Percentiles rank a stretch among this genome's conserved stretches.
Conservation (phyloP, 169 alveolate species). For the Cryptosporidium viatorum region DNA sequence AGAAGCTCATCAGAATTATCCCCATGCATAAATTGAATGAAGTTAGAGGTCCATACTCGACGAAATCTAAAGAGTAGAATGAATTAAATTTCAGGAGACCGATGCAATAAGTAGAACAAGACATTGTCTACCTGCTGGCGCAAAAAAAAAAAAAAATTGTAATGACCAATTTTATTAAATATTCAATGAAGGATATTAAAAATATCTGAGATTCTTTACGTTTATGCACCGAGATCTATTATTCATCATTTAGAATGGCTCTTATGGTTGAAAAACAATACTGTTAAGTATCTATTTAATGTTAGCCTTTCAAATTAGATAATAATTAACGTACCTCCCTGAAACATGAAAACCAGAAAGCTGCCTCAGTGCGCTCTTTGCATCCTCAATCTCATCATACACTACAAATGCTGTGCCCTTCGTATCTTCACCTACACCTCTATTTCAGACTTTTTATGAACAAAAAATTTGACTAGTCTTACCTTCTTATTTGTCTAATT, state of each 20-base stretch:
- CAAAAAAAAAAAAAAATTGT: not conserved
- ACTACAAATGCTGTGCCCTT: slow-evolving; percentile 97
- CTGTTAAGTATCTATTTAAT: slow-evolving; percentile 38
- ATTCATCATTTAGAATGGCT: not conserved
- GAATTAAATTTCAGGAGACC: not conserved
- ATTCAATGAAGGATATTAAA: too few relatives aligned
- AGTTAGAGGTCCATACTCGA: not conserved
- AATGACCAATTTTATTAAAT: too few relatives aligned
- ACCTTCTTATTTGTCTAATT: slow-evolving; percentile 97
- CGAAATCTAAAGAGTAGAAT: too few relatives aligned
- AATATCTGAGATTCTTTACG: too few relatives aligned
- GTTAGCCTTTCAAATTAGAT: not conserved
- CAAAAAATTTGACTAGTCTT: not conserved
- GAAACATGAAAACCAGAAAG: slow-evolving; percentile 98
- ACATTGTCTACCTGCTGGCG: slow-evolving; percentile 3
- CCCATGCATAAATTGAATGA: not conserved
- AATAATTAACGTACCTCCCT: slow-evolving; percentile 89
- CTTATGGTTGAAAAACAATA: slow-evolving; percentile 16
- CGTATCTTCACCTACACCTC: slow-evolving; percentile 91
- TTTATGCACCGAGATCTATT: not conserved
- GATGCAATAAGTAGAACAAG: not conserved
- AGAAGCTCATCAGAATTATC: not conserved
- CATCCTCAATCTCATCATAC: slow-evolving; percentile 98
- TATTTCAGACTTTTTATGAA: slow-evolving; percentile 7
- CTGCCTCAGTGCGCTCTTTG: slow-evolving; percentile 98